A percentile compares a stretch with the other conserved stretches of the same genome.
Evolutionary conservation across 192 early-diverging fungal genomes (phyloP).

Genomic region (Chytriomyces hyalinus): DNA sequence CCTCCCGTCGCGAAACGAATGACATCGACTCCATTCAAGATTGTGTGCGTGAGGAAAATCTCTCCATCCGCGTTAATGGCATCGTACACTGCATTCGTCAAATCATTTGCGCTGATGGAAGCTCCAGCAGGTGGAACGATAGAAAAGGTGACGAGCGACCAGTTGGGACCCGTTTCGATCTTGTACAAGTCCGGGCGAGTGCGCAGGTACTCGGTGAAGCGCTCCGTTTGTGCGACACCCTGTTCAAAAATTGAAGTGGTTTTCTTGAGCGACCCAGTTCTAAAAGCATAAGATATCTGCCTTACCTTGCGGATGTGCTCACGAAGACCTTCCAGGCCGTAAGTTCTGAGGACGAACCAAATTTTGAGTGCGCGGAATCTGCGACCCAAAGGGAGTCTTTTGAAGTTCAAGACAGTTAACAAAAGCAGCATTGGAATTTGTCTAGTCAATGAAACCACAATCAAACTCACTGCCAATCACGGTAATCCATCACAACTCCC

Average conservation of each 20-base stretch:
- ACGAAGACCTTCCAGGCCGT: slow-evolving; percentile 59
- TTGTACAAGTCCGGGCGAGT: neutral
- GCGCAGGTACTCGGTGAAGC: neutral
- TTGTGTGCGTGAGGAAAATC: slow-evolving; percentile 31
- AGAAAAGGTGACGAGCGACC: slow-evolving; percentile 30
- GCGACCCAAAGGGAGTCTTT: slow-evolving; percentile 53
- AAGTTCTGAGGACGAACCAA: slow-evolving; percentile 68
- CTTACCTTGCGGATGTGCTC: slow-evolving; percentile 49
- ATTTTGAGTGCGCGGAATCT: slow-evolving; percentile 69
- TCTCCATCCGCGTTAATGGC: slow-evolving; percentile 19
- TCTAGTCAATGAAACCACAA: neutral
- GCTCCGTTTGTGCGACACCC: slow-evolving; percentile 15
- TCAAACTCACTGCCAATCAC: slow-evolving; percentile 54
- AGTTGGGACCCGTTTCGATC: slow-evolving; percentile 29
- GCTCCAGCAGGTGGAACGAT: slow-evolving; percentile 12
- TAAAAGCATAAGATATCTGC: too few relatives aligned
- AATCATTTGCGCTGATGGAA: neutral
- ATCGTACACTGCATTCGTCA: slow-evolving; percentile 30
- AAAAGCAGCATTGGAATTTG: neutral
- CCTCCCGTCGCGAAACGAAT: slow-evolving; percentile 32
- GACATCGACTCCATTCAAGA: slow-evolving; percentile 6
- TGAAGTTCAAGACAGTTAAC: neutral
- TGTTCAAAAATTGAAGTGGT: too few relatives aligned
- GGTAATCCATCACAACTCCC: slow-evolving; percentile 56
- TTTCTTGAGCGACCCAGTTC: too few relatives aligned